Evolutionary conservation across 2,329 filamentous ascomycete species (phyloP), one percentile per base, ranked within the genome.

Genomic region (Trichoderma breve): DNA sequence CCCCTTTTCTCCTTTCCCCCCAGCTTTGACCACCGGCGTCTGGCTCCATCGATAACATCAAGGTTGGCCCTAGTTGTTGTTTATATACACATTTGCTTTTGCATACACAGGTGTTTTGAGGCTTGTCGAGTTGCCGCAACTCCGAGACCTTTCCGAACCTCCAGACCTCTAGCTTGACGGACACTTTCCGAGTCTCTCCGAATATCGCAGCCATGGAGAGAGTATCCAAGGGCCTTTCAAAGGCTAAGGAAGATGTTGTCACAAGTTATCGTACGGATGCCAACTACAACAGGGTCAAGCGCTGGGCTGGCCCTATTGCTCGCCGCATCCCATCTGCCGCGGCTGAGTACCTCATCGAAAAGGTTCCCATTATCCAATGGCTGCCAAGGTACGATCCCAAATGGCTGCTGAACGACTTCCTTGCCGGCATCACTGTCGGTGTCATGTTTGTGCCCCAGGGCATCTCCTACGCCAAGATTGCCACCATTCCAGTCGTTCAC

Each of bases 301-400:
- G 75, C 66, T 79, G 77, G 77, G 73, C 73, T 51, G 73, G 69
- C 4, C 77, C 77, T 24, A 63, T 77, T 24, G 61, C 34, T 71
- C 68, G 74, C 21, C 70, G 79, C n/a, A 74, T 90, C 0, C 89
- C 89, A 0, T 84, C 85, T 3, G 86, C 85, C 9, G 81, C 87
- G 2, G 83, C 79, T 6, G 84, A 88, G 64, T 91, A 92, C 75
- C 80, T 88, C 7, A 73, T 85, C 39, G 88, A 89, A 73, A 91
- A 91, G 77, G 81, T 90, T 3, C 90, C 89, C 1, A 87, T 91
- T 55, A 80, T 89, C 9, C 85, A 87, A 64, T 92, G 90, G 90
- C 82, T 91, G 1, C 89, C 90, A 12, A 83, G 83, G 60, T 92
- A 92, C 78, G 84, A 88, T 21, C 85, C 83, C 6, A 81, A 84